Evolutionary conservation across 2,329 filamentous ascomycete species (phyloP).

Genomic region (Aspergillus ibericus): DNA sequence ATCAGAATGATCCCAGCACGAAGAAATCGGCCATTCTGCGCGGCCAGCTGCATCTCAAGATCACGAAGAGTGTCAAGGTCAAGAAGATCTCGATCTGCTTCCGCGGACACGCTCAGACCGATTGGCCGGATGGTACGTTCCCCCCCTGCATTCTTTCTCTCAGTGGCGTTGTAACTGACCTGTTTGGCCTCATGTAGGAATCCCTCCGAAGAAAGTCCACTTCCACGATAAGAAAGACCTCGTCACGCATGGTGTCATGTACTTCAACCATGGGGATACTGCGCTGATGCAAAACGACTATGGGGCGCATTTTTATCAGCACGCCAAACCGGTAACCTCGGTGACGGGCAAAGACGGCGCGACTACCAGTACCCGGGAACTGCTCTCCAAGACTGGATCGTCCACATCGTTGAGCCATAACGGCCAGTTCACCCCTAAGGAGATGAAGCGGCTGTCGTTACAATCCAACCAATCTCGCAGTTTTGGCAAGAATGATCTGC

Average conservation of each 20-base stretch:
- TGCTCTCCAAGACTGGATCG: constrained; percentile 42
- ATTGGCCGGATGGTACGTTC: constrained; percentile 80
- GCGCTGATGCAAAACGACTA: constrained; percentile 57
- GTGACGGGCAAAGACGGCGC: constrained; percentile 33
- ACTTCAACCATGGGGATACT: constrained; percentile 68
- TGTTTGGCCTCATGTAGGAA: constrained; percentile 52
- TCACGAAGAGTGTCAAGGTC: constrained; percentile 88
- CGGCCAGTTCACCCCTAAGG: constrained; percentile 45
- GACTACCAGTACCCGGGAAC: constrained; percentile 33
- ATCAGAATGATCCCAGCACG: constrained; percentile 52
- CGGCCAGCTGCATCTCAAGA: constrained; percentile 75
- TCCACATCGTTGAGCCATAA: constrained; percentile 44
- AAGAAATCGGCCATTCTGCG: constrained; percentile 78
- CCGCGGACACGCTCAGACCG: constrained; percentile 78
- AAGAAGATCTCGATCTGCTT: constrained; percentile 88
- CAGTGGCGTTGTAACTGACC: constrained; percentile 1
- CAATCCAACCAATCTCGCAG: constrained; percentile 81
- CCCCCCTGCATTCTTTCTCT: neutral
- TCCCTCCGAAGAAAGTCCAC: constrained; percentile 82
- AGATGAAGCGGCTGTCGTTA: constrained; percentile 69
- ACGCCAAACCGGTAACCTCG: constrained; percentile 43
- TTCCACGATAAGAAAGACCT: constrained; percentile 81
- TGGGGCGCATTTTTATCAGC: constrained; percentile 62
- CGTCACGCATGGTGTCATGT: constrained; percentile 84
- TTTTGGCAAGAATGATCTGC: constrained; percentile 75